phyloP scores from a whole-genome alignment of 2,329 filamentous ascomycete species.

The Arthrobotrys conoides region DNA sequence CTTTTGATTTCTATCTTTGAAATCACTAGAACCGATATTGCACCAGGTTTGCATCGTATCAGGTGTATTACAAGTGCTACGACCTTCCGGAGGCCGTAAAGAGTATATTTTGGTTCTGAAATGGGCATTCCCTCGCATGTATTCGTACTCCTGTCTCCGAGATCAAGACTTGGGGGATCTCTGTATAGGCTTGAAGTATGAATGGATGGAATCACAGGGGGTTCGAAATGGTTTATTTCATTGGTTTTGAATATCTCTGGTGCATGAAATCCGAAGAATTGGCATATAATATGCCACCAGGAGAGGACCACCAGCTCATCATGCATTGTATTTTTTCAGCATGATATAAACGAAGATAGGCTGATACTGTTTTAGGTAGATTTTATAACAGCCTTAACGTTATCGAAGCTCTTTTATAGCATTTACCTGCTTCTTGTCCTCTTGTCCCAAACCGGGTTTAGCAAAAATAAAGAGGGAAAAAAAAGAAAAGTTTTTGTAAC shows the following conservation, averaged over 20 bases:
- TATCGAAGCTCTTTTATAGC: too few relatives aligned
- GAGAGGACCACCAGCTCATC: slow-evolving; percentile 23
- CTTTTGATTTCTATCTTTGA: background rate
- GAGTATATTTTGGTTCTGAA: background rate
- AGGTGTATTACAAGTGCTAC: slow-evolving; percentile 4
- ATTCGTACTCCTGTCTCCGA: background rate
- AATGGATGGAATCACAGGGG: background rate
- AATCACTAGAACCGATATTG: background rate
- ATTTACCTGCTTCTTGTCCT: too few relatives aligned
- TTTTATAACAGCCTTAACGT: too few relatives aligned
- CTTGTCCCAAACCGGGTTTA: too few relatives aligned
- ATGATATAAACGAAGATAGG: too few relatives aligned
- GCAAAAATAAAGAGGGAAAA: too few relatives aligned
- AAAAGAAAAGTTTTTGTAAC: too few relatives aligned
- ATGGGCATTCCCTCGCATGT: background rate
- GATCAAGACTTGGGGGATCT: background rate
- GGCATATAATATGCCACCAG: slow-evolving; percentile 33
- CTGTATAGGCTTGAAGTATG: background rate
- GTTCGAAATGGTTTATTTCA: background rate
- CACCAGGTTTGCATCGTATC: slow-evolving; percentile 27
- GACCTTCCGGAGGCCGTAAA: background rate
- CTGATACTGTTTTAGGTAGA: too few relatives aligned
- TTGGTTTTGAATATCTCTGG: background rate
- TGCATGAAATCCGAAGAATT: slow-evolving; percentile 23
- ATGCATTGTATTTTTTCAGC: background rate